Evolutionary conservation across 2,329 filamentous ascomycete species (phyloP).

Genomic region (Colletotrichum simmondsii): DNA sequence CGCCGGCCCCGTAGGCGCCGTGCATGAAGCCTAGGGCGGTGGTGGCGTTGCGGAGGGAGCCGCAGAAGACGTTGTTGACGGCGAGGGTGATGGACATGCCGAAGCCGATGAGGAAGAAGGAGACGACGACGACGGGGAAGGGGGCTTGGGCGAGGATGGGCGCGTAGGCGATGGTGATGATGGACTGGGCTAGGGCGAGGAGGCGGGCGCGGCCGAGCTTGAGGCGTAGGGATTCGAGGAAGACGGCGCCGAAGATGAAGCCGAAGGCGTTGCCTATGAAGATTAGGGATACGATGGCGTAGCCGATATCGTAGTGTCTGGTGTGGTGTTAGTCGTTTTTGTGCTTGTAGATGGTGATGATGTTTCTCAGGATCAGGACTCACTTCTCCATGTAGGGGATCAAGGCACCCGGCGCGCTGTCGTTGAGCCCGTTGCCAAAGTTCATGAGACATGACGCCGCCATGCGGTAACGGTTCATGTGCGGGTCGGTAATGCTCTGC

Average conservation of each 20-base stretch:
- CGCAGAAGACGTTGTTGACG: conserved; percentile 69
- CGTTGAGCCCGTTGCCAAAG: conserved; percentile 78
- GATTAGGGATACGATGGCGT: conserved; percentile 82
- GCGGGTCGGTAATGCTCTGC: conserved; percentile 68
- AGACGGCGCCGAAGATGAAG: conserved; percentile 78
- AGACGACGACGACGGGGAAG: conserved; percentile 73
- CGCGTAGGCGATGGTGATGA: conserved; percentile 71
- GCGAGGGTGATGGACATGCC: conserved; percentile 67
- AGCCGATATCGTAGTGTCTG: conserved; percentile 78
- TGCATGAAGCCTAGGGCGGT: conserved; percentile 71
- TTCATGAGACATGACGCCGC: conserved; percentile 72
- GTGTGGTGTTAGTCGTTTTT: background rate
- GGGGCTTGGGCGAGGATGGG: conserved; percentile 76
- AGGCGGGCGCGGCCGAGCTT: conserved; percentile 74
- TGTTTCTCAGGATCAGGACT: no score
- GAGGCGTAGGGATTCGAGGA: conserved; percentile 72
- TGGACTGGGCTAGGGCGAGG: conserved; percentile 66
- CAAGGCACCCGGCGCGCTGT: conserved; percentile 80
- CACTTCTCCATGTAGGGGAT: conserved; percentile 82
- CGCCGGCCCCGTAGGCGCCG: conserved; percentile 75
- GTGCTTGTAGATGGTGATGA: no score
- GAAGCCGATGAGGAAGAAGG: conserved; percentile 76
- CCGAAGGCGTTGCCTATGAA: conserved; percentile 83
- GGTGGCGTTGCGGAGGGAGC: conserved; percentile 63
- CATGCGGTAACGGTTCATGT: conserved; percentile 78